A percentile compares a stretch with the other conserved stretches of the same genome.
Conservation (phyloP, 2,329 filamentous ascomycete genomes). For the Aureobasidium musti region DNA sequence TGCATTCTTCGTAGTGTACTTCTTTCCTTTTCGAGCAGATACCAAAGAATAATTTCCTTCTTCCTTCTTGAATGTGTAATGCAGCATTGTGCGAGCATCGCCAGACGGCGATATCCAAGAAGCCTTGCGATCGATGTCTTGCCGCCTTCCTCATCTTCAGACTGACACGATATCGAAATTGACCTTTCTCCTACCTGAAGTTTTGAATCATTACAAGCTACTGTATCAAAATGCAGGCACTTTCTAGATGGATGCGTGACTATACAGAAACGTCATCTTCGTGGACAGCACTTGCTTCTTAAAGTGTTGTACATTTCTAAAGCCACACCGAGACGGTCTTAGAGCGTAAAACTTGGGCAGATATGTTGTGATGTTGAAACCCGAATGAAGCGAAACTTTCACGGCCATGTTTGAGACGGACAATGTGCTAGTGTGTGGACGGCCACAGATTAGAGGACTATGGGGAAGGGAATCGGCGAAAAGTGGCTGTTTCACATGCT, state of each 20-base stretch:
- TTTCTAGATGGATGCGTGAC: too few relatives aligned
- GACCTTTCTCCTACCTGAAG: too few relatives aligned
- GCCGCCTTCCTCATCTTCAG: not conserved
- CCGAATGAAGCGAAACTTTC: not conserved
- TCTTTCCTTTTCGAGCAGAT: conserved; percentile 20
- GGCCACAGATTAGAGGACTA: conserved; percentile 9
- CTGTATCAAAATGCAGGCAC: too few relatives aligned
- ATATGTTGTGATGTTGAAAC: conserved; percentile 1
- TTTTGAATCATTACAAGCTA: too few relatives aligned
- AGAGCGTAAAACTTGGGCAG: not conserved
- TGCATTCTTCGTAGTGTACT: conserved; percentile 25
- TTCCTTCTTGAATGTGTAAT: not conserved
- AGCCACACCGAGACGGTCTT: too few relatives aligned
- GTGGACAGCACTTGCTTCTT: too few relatives aligned
- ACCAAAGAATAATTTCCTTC: conserved; percentile 21
- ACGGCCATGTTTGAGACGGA: not conserved
- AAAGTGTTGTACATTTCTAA: too few relatives aligned
- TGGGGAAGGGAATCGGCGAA: not conserved
- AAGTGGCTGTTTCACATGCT: conserved; percentile 23
- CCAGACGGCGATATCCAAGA: not conserved
- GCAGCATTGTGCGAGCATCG: not conserved
- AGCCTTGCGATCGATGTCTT: not conserved
- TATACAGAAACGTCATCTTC: too few relatives aligned
- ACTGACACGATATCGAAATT: too few relatives aligned
- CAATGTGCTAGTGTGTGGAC: not conserved